Evolutionary conservation across 225 moss, liverwort and hornwort genomes (phyloP).

Genomic region (Neckera pumila): DNA sequence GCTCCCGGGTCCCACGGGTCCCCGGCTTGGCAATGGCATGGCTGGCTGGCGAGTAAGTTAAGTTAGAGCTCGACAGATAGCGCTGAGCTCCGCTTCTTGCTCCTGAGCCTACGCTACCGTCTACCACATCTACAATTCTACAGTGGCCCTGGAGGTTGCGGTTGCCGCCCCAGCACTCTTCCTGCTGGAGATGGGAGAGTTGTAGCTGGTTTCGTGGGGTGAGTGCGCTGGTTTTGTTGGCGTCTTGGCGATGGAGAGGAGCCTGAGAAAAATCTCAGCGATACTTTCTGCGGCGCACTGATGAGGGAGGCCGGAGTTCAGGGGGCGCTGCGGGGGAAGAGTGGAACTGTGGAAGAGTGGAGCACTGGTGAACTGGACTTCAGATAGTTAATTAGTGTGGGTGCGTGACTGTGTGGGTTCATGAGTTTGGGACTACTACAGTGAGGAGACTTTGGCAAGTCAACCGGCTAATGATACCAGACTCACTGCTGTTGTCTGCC

Average conservation of each 20-base stretch:
- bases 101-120: background rate
- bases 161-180: background rate
- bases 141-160: background rate
- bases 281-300: background rate
- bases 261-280: background rate
- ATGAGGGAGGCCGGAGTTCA: background rate
- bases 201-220: background rate
- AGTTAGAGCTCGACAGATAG: background rate
- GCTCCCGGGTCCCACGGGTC: background rate
- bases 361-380: background rate
- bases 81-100: conserved; percentile 11
- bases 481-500: background rate
- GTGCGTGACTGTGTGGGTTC: background rate
- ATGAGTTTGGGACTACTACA: too few relatives aligned
- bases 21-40: background rate
- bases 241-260: background rate
- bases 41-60: background rate
- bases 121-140: background rate
- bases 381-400: background rate
- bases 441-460: background rate
- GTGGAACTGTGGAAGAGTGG: background rate
- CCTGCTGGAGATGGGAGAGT: background rate
- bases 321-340: background rate
- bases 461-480: background rate
- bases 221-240: background rate